Evolutionary conservation across 768 basidiomycete species (phyloP), one percentile per base, ranked within the genome.

Genomic region (Cubamyces lactineus): DNA sequence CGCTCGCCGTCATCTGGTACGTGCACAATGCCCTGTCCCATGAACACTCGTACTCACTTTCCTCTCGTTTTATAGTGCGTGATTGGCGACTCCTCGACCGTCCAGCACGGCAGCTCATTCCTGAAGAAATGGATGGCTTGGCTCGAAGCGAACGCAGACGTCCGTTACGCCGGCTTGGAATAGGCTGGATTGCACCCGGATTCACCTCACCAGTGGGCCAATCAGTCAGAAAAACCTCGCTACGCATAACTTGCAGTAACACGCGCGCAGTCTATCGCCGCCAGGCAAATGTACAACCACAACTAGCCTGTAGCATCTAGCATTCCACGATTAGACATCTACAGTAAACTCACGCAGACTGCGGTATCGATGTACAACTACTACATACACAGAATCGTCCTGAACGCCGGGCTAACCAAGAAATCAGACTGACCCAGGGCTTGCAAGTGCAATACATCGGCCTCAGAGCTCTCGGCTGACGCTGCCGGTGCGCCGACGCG

Each of bases 51-150:
- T 16, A n/a, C 9, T 57, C 19, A 55, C 7, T 24, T 9, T 19
- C 40, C 46, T 45, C 40, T 62, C 5, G 49, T 17, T 13, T 21
- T 9, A 17, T 59, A 96, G 93, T 96, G 94, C 67, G 76, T 99
- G 1, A 85, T 99, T 0, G 97, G 97, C 0, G 97, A 99, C 72
- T 96, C 94, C 0, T 89, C 88, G 1, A 98, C 96, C 0, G 88
- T 98, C 3, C 78, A 82, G 34, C 88, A 96, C 68, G 96, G 96
- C 5, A 86, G 92, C 23, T 70, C 79, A 42, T 98, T 91, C 74
- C 75, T 99, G 40, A 93, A 91, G 73, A 84, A 84, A 62, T 99
- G 97, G 97, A 83, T 97, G 67, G 77, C 79, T 3, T 98, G 94
- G 93, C 75, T 98, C 13, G 96, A 98, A 66, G 80, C 80, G 8